Evolutionary conservation across 345 rosid species (phyloP), one percentile per base, ranked within the genome.

Genomic region (Heritiera fomes): DNA sequence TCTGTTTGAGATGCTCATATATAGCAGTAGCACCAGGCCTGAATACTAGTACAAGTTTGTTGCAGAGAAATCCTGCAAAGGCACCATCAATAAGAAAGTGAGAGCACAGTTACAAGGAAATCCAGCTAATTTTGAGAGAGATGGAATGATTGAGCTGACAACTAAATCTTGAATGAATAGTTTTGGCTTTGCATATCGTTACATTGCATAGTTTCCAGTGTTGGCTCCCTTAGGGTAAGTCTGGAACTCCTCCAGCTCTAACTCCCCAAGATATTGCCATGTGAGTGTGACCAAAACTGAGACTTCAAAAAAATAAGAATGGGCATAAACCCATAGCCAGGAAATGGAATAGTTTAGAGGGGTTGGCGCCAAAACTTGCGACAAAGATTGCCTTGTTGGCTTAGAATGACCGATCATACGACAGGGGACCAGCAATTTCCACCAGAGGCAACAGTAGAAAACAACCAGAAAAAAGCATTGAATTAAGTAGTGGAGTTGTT

Each of bases 351-450:
- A 52, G 23, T 70, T 47, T 28, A 47, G n/a, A 71, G 30, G 40
- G 46, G 58, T 20, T 43, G 61, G 64, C 60, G 79, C 70, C 84
- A 81, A 73, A 59, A 71, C 23, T 46, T 32, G 61, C 49, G 84
- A 75, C 79, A 68, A 74, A 52, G 52, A 47, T 64, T 65, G 71
- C 71, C 23, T 0, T 65, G 72, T 58, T 77, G 78, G 68, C 23
- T 56, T 46, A 50, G 78, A 79, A 77, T 77, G 82, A 79, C 80
- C n/a, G 18, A n/a, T 83, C 75, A 79, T 75, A 46, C 4, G 58
- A 60, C 52, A 58, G 43, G 45, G 77, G 43, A 64, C 45, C 82
- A 53, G 41, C 61, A 45, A 43, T 47, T 60, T 64, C 43, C 73
- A 52, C 32, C 20, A 41, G 34, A 40, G 34, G 20, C n/a, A 62